Percentiles rank a stretch among this genome's conserved stretches.
phyloP scores from a whole-genome alignment of 805 yeast genomes.

The Saccharomycopsis amapae region DNA sequence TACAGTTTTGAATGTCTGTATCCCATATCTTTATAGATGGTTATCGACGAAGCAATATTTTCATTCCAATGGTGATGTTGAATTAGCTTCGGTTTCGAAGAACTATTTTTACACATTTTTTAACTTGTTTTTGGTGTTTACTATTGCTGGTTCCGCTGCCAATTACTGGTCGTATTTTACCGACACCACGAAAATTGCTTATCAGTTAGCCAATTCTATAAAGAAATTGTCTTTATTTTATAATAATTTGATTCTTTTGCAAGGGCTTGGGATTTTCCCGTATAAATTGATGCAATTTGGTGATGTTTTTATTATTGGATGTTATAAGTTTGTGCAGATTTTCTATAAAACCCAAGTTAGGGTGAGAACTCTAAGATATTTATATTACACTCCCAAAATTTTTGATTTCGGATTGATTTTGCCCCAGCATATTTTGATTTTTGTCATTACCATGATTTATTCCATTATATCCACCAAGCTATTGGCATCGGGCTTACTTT shows the following conservation, averaged over 20 bases:
- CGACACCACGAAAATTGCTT: slow-evolving; percentile 54
- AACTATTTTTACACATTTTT: slow-evolving; percentile 55
- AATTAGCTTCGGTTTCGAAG: slow-evolving; percentile 48
- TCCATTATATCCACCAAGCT: slow-evolving; percentile 57
- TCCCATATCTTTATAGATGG: slow-evolving; percentile 50
- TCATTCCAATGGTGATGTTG: slow-evolving; percentile 51
- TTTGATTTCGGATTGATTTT: slow-evolving; percentile 55
- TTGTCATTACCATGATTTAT: slow-evolving; percentile 51
- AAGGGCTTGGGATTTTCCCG: slow-evolving; percentile 62
- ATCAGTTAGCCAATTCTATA: slow-evolving; percentile 45
- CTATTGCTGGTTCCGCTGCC: slow-evolving; percentile 54
- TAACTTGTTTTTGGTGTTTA: slow-evolving; percentile 54
- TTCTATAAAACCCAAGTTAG: slow-evolving; percentile 29
- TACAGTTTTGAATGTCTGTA: slow-evolving; percentile 42
- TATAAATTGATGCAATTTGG: slow-evolving; percentile 49
- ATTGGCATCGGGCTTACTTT: slow-evolving; percentile 49
- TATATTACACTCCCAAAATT: slow-evolving; percentile 49
- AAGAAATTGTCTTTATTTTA: slow-evolving; percentile 47
- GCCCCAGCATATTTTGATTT: slow-evolving; percentile 55
- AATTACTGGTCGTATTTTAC: slow-evolving; percentile 51
- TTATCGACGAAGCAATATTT: slow-evolving; percentile 47
- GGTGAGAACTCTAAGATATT: slow-evolving; percentile 44
- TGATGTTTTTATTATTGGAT: slow-evolving; percentile 41
- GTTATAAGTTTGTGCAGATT: slow-evolving; percentile 32
- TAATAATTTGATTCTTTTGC: slow-evolving; percentile 57